Evolutionary conservation across 352 stramenopile genomes (phyloP).

Genomic region (Thalassiosira hispida): DNA sequence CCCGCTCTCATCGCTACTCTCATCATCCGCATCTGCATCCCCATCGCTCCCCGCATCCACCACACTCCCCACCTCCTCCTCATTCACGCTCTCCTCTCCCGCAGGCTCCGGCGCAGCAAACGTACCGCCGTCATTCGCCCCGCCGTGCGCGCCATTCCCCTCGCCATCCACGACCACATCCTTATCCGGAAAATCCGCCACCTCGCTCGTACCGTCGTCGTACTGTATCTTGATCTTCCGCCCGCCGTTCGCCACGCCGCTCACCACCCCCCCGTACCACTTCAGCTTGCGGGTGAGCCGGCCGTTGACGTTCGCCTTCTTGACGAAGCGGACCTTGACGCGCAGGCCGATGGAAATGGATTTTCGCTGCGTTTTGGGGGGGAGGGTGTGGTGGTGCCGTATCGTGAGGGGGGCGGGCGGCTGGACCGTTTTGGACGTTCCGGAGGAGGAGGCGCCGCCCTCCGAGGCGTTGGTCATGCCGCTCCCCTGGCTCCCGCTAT

Average conservation of each 20-base stretch:
- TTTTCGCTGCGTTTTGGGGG: constrained; percentile 48
- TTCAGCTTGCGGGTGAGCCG: constrained; percentile 59
- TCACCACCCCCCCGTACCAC: constrained; percentile 77
- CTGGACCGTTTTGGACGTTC: constrained; percentile 55
- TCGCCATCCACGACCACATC: constrained; percentile 66
- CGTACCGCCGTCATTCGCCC: constrained; percentile 10
- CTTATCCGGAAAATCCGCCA: constrained; percentile 80
- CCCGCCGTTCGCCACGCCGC: constrained; percentile 43
- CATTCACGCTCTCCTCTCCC: too few species aligned
- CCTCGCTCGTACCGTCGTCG: constrained; percentile 77
- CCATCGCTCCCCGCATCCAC: neutral
- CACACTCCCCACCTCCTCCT: neutral
- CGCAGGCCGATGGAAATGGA: constrained; percentile 55
- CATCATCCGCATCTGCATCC: constrained; percentile 5
- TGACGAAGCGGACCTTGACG: constrained; percentile 80
- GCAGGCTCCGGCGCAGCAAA: neutral
- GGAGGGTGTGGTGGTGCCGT: constrained; percentile 41
- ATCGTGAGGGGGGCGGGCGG: constrained; percentile 56
- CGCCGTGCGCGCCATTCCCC: constrained; percentile 67
- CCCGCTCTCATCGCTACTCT: neutral
- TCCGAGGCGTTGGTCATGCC: constrained; percentile 26
- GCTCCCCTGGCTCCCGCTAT: neutral
- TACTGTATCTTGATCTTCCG: constrained; percentile 78
- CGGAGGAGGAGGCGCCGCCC: neutral
- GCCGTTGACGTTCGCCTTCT: constrained; percentile 45